phyloP scores from a whole-genome alignment of 306 rosid species.

The Spatholobus suberectus region DNA sequence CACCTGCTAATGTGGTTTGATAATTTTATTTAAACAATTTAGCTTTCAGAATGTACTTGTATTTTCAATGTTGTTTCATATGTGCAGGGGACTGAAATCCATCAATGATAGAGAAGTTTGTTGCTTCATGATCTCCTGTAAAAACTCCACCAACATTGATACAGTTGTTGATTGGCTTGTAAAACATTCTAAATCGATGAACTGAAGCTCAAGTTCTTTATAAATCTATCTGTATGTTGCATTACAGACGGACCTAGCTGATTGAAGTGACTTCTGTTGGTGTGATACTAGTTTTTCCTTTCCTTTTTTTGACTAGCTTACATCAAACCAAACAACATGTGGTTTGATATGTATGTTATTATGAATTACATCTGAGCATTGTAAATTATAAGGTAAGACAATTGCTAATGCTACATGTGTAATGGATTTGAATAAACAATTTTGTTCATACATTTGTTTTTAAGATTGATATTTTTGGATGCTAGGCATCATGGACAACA shows the following conservation, averaged over 20 bases:
- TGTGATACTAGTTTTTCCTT: constrained; percentile 25
- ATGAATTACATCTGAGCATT: neutral
- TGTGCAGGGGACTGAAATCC: constrained; percentile 67
- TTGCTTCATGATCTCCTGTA: constrained; percentile 80
- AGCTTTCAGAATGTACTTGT: neutral
- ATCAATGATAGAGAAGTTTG: constrained; percentile 67
- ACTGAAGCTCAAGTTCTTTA: constrained; percentile 47
- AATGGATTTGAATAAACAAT: constrained; percentile 30
- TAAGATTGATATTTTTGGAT: neutral
- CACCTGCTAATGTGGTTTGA: neutral
- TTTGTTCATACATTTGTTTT: neutral
- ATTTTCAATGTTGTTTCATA: constrained; percentile 17
- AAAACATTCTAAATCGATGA: constrained; percentile 71
- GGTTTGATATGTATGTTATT: constrained; percentile 20
- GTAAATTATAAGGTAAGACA: constrained; percentile 17
- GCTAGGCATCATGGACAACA: neutral
- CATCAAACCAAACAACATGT: constrained; percentile 19
- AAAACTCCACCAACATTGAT: constrained; percentile 71
- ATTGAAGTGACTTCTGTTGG: constrained; percentile 22
- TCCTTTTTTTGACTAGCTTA: constrained; percentile 29
- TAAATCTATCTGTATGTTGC: constrained; percentile 30
- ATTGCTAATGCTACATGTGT: constrained; percentile 19
- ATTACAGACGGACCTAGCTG: constrained; percentile 32
- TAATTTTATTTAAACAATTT: neutral
- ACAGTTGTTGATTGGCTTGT: constrained; percentile 69